A percentile compares a stretch with the other conserved stretches of the same genome.
These are phyloP conservation scores for Carex littledalei DNA, from an alignment of 176 grass and related monocot species.

Conservation along the genomic window DNA sequence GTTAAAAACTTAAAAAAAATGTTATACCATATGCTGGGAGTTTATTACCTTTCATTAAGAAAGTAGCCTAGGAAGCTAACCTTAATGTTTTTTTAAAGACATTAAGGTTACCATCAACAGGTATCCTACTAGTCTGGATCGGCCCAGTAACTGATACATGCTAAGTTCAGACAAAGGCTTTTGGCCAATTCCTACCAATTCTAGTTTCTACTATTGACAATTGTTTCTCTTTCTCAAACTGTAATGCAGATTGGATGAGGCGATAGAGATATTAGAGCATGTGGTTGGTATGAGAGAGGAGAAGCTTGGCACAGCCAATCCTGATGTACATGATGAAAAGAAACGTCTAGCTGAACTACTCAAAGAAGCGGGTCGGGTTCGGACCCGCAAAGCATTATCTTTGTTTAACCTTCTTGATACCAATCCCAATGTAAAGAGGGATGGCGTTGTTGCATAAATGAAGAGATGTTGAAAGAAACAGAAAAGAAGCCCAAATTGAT, in stretches of 20 bases:
- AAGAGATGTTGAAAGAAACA: not conserved
- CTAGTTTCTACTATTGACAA: not conserved
- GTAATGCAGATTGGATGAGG: slow-evolving; percentile 68
- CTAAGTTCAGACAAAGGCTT: not conserved
- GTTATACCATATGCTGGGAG: not conserved
- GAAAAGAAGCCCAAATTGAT: slow-evolving; percentile 5
- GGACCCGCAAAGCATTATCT: slow-evolving; percentile 73
- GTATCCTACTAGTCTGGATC: not conserved
- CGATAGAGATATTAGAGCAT: slow-evolving; percentile 88
- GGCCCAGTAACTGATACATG: not conserved
- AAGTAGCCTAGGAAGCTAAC: not conserved
- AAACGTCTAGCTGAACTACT: slow-evolving; percentile 68
- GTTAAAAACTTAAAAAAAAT: not conserved
- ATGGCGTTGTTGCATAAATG: slow-evolving; percentile 33
- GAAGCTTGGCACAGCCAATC: slow-evolving; percentile 86
- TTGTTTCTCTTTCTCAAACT: not conserved
- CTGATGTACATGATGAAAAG: slow-evolving; percentile 91
- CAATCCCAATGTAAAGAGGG: slow-evolving; percentile 53
- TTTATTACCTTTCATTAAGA: not conserved
- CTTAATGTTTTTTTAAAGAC: not conserved
- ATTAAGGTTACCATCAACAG: not conserved
- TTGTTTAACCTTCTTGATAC: slow-evolving; percentile 74
- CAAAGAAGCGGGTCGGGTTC: slow-evolving; percentile 85
- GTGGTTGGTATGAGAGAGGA: slow-evolving; percentile 91
- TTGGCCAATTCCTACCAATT: not conserved